Evolutionary conservation across 2,329 filamentous ascomycete genomes (phyloP), one percentile per base, ranked within the genome.

Genomic region (Tricladium varicosporioides): DNA sequence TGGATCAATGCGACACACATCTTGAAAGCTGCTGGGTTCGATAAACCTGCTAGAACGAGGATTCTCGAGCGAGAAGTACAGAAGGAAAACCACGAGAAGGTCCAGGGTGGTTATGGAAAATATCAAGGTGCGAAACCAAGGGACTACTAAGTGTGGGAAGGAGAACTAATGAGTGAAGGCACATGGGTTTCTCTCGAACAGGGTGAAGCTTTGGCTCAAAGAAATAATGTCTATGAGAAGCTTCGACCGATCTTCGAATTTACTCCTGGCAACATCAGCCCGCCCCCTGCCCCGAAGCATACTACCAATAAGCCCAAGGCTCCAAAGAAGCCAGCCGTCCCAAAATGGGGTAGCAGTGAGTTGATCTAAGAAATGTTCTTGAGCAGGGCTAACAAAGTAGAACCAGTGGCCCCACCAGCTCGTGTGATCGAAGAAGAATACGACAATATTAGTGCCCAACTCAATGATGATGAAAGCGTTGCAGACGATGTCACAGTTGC

Each of bases 1-100:
- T 99, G 93, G 92, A 94, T 99, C 76, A 99, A 99, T 79, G 94
- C 94, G n/a, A 99, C 94, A 53, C 94, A 99, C 71, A 97, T 99
- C 59, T 78, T 99, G 49, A 99, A 99, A 71, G 91, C 95, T 43
- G 94, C 94, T 61, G 93, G 93, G 55, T 96, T 96, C 70, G 94
- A 99, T 74, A 99, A 99, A 74, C 94, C 94, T 2, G 91, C 93
- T 11, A 83, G 94, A 71, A 99, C 94, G 43, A 85, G 94, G 62
- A 97, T 99, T 56, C 82, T 99, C 5, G 94, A 99, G 76, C 85
- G 94, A 63, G 94, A 99, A 70, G 93, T 99, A 7, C 94, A 99
- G 70, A 97, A 96, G 73, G 93, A 95, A 45, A 82, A 89, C 5
- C 94, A 99, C 71, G 94, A 97, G 76, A 99, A 99, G 77, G 92